Evolutionary conservation across 139 green algal genomes (phyloP), one percentile per base, ranked within the genome.

Genomic region (Chlorella sp.): DNA sequence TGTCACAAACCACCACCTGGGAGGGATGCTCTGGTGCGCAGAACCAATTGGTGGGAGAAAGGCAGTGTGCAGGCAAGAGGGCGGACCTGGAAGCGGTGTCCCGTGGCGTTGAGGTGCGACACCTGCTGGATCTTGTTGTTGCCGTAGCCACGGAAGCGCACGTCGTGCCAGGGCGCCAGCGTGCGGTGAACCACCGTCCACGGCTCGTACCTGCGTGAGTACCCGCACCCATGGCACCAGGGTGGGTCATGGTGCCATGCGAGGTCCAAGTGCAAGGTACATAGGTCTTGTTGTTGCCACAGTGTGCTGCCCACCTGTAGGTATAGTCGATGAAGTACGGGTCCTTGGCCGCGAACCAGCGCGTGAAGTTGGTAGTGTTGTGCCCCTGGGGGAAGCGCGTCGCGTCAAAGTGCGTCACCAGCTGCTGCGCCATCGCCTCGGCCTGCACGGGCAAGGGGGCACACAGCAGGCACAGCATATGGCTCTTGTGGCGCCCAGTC

Each of bases 181-280:
- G 73, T 69, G 1, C 77, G 67, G 60, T 78, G 67, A 3, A 82
- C 62, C 4, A 82, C 62, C 1, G 67, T 51, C 67, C 67, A 82
- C 22, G 77, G 77, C 62, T 82, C 62, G 29, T 35, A 76, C 60
- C 42, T 55, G 42, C 17, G 42, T 10, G n/a, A n/a, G n/a, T n/a
- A n/a, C n/a, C n/a, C n/a, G n/a, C n/a, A n/a, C n/a, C n/a, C n/a
- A n/a, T n/a, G n/a, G n/a, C n/a, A n/a, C n/a, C n/a, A n/a, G n/a
- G n/a, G n/a, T n/a, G n/a, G n/a, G n/a, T n/a, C n/a, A n/a, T n/a
- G n/a, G n/a, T n/a, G n/a, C n/a, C n/a, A n/a, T n/a, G n/a, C n/a
- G n/a, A n/a, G n/a, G n/a, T n/a, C n/a, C n/a, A n/a, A n/a, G n/a
- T n/a, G n/a, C n/a, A n/a, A n/a, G n/a, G n/a, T n/a, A n/a, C n/a